Conservation (phyloP, 2,329 filamentous ascomycete genomes). For the Alternaria triticimaculans region DNA sequence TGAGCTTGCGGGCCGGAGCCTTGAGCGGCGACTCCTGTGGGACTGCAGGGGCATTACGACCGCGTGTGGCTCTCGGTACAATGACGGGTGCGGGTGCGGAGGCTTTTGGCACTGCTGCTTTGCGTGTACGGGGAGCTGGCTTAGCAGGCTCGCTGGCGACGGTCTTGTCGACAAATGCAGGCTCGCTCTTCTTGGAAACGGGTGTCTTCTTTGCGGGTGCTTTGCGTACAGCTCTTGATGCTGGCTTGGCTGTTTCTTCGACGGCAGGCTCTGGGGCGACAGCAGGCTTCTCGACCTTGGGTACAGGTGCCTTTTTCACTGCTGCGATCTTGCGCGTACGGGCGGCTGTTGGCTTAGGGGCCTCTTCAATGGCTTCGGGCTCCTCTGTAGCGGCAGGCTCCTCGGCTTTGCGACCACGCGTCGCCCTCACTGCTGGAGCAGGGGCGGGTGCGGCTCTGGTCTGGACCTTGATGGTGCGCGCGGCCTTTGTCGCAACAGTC, state of each 20-base stretch:
- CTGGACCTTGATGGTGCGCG: slow-evolving; percentile 29
- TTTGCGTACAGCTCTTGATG: slow-evolving; percentile 24
- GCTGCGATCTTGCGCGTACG: slow-evolving; percentile 27
- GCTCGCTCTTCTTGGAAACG: slow-evolving; percentile 15
- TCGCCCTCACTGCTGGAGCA: slow-evolving; percentile 32
- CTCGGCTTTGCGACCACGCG: slow-evolving; percentile 31
- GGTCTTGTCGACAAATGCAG: slow-evolving; percentile 13
- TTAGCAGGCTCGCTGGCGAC: slow-evolving; percentile 21
- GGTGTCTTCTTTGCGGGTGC: slow-evolving; percentile 25
- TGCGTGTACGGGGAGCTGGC: slow-evolving; percentile 28
- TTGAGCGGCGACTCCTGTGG: slow-evolving; percentile 35
- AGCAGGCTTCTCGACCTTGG: slow-evolving; percentile 14
- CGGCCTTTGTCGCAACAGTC: slow-evolving; percentile 26
- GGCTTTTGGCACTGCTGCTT: slow-evolving; percentile 21
- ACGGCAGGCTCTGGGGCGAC: slow-evolving; percentile 13
- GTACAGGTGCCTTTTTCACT: slow-evolving; percentile 21
- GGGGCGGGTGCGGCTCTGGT: slow-evolving; percentile 21
- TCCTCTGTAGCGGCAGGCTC: slow-evolving; percentile 19
- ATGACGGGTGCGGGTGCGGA: slow-evolving; percentile 15
- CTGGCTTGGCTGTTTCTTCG: slow-evolving; percentile 24
- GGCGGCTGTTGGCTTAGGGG: slow-evolving; percentile 23
- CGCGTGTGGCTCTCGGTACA: slow-evolving; percentile 28
- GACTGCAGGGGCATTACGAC: slow-evolving; percentile 22
- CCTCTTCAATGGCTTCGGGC: slow-evolving; percentile 18
- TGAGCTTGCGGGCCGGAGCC: slow-evolving; percentile 35